Base-by-base conservation (phyloP, 2,329 filamentous ascomycete genomes). In the Fusarium tricinctum region DNA sequence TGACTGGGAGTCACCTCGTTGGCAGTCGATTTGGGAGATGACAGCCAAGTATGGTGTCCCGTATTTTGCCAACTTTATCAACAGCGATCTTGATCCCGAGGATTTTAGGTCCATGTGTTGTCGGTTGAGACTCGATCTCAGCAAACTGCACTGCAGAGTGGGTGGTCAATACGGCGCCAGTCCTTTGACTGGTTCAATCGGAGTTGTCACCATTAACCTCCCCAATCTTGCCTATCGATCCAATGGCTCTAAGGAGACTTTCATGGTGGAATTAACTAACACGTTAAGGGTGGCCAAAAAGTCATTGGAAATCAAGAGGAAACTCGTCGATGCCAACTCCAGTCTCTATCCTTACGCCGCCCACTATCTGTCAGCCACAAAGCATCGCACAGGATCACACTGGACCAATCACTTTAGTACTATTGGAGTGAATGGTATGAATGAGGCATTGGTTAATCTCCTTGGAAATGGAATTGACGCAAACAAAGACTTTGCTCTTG, bases 361-460 rank as follows among this genome's bases (percentile, higher is more conserved):
- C 0, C 71, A 73, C 3, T 73, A 73, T 2, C 48, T 73, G 0
- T 63, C 63, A 0, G 66, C 67, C 0, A 69, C 71, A 1, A 73
- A 73, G 22, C 66, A 69, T 1, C 71, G 71, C 3, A 73, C 71
- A 0, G 71, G 71, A 0, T 73, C 71, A 4, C 57, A 63, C 52
- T 73, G 71, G 71, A 72, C 71, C 0, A 73, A 73, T 2, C 71
- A 73, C 30, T 73, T 73, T 52, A 73, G 71, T n/a, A 73, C 71
- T 0, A 72, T 73, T 4, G 71, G 71, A 2, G 47, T 73, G 0
- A 73, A 73, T 5, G 71, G 71, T 0, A 73, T 68, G 71, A 72
- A 72, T 3, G 71, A 73, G 6, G 66, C 71, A 0, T 6, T 73
- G 0, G n/a, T 63, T 0, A 46, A 50, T 4, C 42, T 73, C 5